Evolutionary conservation across 192 early-diverging fungal genomes (phyloP).

Genomic region (Linnemannia hyalina): DNA sequence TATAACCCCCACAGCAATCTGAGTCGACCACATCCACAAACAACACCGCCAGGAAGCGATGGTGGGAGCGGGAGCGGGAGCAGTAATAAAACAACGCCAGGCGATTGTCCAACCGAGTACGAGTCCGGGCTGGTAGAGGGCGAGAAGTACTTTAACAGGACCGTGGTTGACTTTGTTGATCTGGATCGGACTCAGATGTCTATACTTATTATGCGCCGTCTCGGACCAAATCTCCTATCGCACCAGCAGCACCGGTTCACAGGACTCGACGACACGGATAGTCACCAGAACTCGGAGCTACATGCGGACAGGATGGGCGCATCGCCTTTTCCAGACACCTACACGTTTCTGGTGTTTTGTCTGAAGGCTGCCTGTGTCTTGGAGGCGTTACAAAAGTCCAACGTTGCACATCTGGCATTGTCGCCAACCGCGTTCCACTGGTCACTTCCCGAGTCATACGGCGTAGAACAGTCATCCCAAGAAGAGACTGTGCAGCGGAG

Average conservation of each 20-base stretch:
- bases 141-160: slow-evolving; percentile 49
- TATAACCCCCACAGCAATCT: not conserved
- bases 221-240: slow-evolving; percentile 48
- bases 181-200: slow-evolving; percentile 31
- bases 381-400: slow-evolving; percentile 39
- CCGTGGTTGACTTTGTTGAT: slow-evolving; percentile 50
- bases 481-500: not conserved
- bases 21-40: not conserved
- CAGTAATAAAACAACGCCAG: not conserved
- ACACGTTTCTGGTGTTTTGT: slow-evolving; percentile 44
- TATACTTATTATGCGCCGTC: slow-evolving; percentile 32
- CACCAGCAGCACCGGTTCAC: slow-evolving; percentile 19
- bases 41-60: not conserved
- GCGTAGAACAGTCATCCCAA: not conserved
- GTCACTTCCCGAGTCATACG: slow-evolving; percentile 13
- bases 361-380: slow-evolving; percentile 39
- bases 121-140: slow-evolving; percentile 26
- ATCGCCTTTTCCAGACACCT: slow-evolving; percentile 37
- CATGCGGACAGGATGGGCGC: not conserved
- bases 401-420: slow-evolving; percentile 39
- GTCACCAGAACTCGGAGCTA: slow-evolving; percentile 16
- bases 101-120: not conserved
- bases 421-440: slow-evolving; percentile 52
- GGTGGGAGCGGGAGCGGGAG: not conserved
- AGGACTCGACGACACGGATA: slow-evolving; percentile 37